Percentiles rank a stretch among this genome's conserved stretches.
phyloP scores from a whole-genome alignment of 2,329 filamentous ascomycete genomes.

The Verticillium zaregamsianum region DNA sequence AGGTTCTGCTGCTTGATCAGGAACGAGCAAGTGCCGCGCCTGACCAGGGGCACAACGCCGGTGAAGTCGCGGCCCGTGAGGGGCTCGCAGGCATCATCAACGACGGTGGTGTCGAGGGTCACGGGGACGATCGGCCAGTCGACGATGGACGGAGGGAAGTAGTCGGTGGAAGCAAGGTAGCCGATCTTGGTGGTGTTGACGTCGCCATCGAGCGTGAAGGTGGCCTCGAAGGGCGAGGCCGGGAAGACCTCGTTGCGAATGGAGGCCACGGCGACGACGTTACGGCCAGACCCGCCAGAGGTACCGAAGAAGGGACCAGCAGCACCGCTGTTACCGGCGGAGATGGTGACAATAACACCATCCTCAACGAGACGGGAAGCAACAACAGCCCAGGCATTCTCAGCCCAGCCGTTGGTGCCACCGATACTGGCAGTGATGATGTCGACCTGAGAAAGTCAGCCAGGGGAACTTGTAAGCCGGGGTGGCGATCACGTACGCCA shows the following conservation, averaged over 20 bases:
- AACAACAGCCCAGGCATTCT: slow-evolving; percentile 1
- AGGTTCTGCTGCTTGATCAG: slow-evolving; percentile 22
- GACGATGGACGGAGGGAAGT: slow-evolving; percentile 27
- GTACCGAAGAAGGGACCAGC: slow-evolving; percentile 41
- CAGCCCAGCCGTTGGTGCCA: slow-evolving; percentile 1
- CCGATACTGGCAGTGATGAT: slow-evolving; percentile 39
- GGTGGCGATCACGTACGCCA: slow-evolving; percentile 15
- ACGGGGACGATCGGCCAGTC: slow-evolving; percentile 25
- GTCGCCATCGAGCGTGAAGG: slow-evolving; percentile 19
- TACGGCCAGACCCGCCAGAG: slow-evolving; percentile 32
- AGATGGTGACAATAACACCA: slow-evolving; percentile 46
- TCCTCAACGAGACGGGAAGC: slow-evolving; percentile 17
- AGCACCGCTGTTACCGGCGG: slow-evolving; percentile 47
- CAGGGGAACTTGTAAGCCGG: not conserved
- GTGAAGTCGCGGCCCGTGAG: slow-evolving; percentile 18
- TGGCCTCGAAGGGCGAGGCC: slow-evolving; percentile 23
- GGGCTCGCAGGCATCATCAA: slow-evolving; percentile 21
- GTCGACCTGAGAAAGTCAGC: slow-evolving; percentile 19
- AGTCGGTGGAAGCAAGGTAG: slow-evolving; percentile 29
- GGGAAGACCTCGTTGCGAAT: slow-evolving; percentile 28
- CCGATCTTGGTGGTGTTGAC: slow-evolving; percentile 19
- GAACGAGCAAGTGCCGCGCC: slow-evolving; percentile 28
- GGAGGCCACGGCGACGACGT: slow-evolving; percentile 38
- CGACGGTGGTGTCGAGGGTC: slow-evolving; percentile 18
- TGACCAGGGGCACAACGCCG: slow-evolving; percentile 21